A percentile compares a stretch with the other conserved stretches of the same genome.
phyloP scores from a whole-genome alignment of 2,329 filamentous ascomycete species.

The Neurospora sp. region DNA sequence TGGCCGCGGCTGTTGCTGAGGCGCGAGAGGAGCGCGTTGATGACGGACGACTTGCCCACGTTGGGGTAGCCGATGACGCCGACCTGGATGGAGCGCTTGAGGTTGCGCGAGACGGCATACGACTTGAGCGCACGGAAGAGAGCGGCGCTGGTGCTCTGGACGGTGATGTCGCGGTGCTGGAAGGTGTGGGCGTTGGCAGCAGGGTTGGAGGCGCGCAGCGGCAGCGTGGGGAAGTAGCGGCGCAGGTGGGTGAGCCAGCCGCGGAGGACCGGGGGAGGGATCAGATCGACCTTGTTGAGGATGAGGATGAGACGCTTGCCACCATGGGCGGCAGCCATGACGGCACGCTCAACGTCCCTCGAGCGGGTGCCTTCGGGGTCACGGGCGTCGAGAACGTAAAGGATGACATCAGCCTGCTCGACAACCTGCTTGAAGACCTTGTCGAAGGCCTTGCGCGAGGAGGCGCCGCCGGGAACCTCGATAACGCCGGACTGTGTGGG shows the following conservation, averaged over 20 bases:
- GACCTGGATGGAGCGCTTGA: conserved; percentile 84
- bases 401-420: conserved; percentile 77
- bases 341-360: conserved; percentile 77
- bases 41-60: conserved; percentile 92
- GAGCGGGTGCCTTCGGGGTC: conserved; percentile 87
- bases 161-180: conserved; percentile 81
- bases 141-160: conserved; percentile 73
- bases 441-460: conserved; percentile 80
- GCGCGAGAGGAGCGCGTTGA: conserved; percentile 79
- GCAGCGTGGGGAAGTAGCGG: conserved; percentile 83
- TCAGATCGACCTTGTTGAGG: conserved; percentile 90
- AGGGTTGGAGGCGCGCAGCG: conserved; percentile 72
- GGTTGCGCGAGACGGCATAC: conserved; percentile 69
- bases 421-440: conserved; percentile 94
- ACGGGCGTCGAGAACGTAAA: conserved; percentile 87
- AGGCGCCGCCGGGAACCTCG: conserved; percentile 41
- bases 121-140: conserved; percentile 86
- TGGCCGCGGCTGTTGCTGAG: conserved; percentile 54
- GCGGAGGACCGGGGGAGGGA: conserved; percentile 72
- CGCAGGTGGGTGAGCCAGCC: conserved; percentile 78
- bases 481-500: conserved; percentile 27
- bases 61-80: conserved; percentile 95
- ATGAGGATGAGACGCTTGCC: conserved; percentile 84
- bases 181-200: conserved; percentile 83
- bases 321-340: conserved; percentile 78